Evolutionary conservation across 306 rosid species (phyloP), one percentile per base, ranked within the genome.

Genomic region (Fagus crenata): DNA sequence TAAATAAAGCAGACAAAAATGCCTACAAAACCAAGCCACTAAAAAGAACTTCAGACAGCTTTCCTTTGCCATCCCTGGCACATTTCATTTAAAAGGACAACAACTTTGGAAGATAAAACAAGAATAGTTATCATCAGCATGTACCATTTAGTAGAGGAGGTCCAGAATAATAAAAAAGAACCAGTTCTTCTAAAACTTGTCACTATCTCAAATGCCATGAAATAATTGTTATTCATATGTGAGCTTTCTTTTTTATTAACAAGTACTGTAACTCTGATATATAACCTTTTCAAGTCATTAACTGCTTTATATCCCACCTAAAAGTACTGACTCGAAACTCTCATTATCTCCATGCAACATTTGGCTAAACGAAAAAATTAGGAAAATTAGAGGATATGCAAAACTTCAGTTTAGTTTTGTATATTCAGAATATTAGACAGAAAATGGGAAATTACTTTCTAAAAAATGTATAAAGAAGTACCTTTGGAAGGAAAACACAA

Each of bases 401-500:
- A 49, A 17, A 40, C 67, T 70, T 74, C 75, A 74, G n/a, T 4
- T 61, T 46, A n/a, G 51, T 14, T 46, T 46, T 41, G 49, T 42
- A 41, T 73, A 36, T 63, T 73, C 77, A 75, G 37, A 75, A 61
- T 31, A 68, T 12, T 42, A 55, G 39, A 22, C 39, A 74, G 17
- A 70, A 65, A 79, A 14, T 42, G 53, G n/a, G 56, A 69, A 80
- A 74, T 68, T 67, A 53, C 67, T 77, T 53, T 36, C 31, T 15
- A 46, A 71, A 80, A 74, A 74, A 15, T 41, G 28, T 39, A 70
- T 69, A 56, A 55, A 56, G 74, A 67, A 71, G 58, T 90, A 92
- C 97, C 98, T 95, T 93, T 8, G 98, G 97, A 88, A 92, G 97
- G 80, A 95, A 95, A 64, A 95, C 92, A 78, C 91, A 95, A 7